Evolutionary conservation across 495 filamentous ascomycete genomes (phyloP), one percentile per base, ranked within the genome.

Genomic region (Penicillium odoratum): DNA sequence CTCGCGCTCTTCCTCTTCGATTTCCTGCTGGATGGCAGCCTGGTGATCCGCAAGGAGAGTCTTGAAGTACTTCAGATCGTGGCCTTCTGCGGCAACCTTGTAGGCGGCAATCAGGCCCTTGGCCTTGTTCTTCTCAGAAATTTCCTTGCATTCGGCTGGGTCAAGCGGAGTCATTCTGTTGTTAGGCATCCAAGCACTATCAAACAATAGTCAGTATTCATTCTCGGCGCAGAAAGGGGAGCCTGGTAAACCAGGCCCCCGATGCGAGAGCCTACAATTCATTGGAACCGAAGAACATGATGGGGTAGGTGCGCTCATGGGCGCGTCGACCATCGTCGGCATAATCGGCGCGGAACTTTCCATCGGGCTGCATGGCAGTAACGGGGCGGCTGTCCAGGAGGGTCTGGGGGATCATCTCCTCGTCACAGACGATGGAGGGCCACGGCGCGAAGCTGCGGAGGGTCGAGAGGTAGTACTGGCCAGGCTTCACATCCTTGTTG

Each of bases 231-330:
- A 40, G 38, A 30, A 40, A 18, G n/a, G 38, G 13, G 38, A 40
- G 38, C 7, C 18, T 13, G 16, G 33, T 26, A 47, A 7, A 11
- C 9, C 86, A 15, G 13, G 34, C 34, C 13, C 34, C 15, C 38
- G 4, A 40, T 13, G 38, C 38, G 38, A 40, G 4, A 40, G 38
- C 92, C 82, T 77, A 97, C 93, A 97, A 97, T 79, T 97, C 91
- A 69, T 97, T 95, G 53, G 92, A 95, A 56, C 85, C 79, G 53
- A 97, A 77, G 72, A 94, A 97, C 92, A 96, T 96, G 60, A 97
- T 85, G 3, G 93, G 91, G 69, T 88, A 97, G 5, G 89, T 92
- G 43, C 93, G 82, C 70, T 96, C 91, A 40, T 85, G 81, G 16
- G 80, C 86, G 53, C 91, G 88, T 77, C 91, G 92, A 57, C 87